These are phyloP conservation scores for Penicillium vulpinum DNA, from an alignment of 2,329 filamentous ascomycete species.

Conservation along the genomic window DNA sequence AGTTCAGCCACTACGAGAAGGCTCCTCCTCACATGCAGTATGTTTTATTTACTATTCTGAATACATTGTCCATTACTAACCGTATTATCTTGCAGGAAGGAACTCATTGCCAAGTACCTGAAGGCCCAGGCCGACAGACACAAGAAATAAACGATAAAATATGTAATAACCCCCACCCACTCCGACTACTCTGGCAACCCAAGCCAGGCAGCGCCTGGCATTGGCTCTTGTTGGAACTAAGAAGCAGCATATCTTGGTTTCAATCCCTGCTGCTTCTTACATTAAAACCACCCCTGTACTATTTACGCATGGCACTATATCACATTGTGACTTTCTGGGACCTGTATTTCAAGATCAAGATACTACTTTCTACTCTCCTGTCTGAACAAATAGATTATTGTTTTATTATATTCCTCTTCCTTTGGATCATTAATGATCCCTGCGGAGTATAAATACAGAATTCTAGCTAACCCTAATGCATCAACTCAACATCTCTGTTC, in stretches of 20 bases:
- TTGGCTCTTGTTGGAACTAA: conserved; percentile 1
- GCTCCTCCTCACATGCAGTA: conserved; percentile 88
- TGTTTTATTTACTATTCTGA: conserved; percentile 39
- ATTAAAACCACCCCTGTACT: conserved; percentile 17
- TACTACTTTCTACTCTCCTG: conserved; percentile 27
- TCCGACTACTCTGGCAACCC: conserved; percentile 8
- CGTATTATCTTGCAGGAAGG: conserved; percentile 50
- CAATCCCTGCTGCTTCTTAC: conserved; percentile 3
- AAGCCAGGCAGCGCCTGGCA: conserved; percentile 7
- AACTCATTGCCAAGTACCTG: conserved; percentile 66
- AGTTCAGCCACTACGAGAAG: conserved; percentile 92
- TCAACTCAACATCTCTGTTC: not conserved
- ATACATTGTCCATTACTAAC: conserved; percentile 10
- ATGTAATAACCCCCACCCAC: conserved; percentile 8
- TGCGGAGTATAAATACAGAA: not conserved
- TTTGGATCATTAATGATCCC: not conserved
- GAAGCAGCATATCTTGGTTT: not conserved
- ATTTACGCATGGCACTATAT: conserved; percentile 24
- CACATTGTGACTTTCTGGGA: conserved; percentile 19
- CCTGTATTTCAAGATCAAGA: conserved; percentile 27
- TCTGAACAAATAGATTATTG: conserved; percentile 23
- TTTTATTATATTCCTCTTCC: not conserved
- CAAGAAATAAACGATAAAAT: conserved; percentile 52
- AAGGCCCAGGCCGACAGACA: conserved; percentile 66
- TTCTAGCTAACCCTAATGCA: not conserved